Evolutionary conservation across 805 yeast species (phyloP), one percentile per base, ranked within the genome.

Genomic region (Scheffersomyces amazonensis): DNA sequence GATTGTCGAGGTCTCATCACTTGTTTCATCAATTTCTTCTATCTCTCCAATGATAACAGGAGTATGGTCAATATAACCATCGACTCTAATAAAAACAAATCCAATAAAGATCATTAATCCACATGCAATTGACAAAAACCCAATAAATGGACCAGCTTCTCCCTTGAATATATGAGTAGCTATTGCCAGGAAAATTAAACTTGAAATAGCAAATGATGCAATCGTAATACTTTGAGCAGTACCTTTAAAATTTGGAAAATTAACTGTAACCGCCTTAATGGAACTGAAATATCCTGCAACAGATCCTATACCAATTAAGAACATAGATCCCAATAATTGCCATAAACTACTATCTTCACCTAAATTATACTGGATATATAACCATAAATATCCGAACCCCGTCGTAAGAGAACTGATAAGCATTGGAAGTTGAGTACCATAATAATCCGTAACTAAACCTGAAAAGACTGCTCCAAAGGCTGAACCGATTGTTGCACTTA

Each of bases 151-250:
- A 9, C 45, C 45, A 12, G 55, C 52, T 39, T 58, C 50, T 2
- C 57, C 58, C 12, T 50, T 31, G 17, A 53, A 56, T 3, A 54
- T 24, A 15, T 41, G 35, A 25, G 56, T 44, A 13, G 54, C 42
- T 13, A 59, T 42, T 8, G 42, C 41, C 46, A 54, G 55, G 43
- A 46, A 60, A 7, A 62, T 19, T 27, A 62, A 46, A 31, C 62
- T 53, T 9, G 64, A 52, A 8, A 62, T 60, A n/a, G 68, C 68
- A 50, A 62, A 62, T 9, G 62, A 56, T 2, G 68, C 64, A 33
- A 62, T 62, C 12, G 68, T 60, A 11, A 62, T 44, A 38, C 64
- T 58, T 43, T 62, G 68, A 6, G 68, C 68, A 1, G 64, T 46
- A n/a, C 64, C 64, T 40, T 59, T 62, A 36, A 35, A 52, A 16